Base-by-base conservation (phyloP, 1,284 basidiomycete species). In the Papiliotrema nemorosa region DNA sequence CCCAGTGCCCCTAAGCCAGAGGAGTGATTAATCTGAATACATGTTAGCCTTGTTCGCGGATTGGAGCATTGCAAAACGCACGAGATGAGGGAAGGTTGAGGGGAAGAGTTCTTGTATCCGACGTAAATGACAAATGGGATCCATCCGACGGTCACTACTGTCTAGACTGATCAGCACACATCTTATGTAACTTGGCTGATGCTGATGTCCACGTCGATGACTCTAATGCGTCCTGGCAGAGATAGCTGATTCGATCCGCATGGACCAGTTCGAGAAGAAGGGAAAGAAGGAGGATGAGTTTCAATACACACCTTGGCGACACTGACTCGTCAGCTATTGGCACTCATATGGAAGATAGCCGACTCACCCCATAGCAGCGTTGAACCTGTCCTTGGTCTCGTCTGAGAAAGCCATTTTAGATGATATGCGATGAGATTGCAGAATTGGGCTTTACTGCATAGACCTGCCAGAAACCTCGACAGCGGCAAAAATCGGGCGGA, bases 81-180 rank as follows among this genome's bases (percentile, higher is more conserved):
- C 90, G 91, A 92, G 77, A 93, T 92, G 63, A 93, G 78, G 38
- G 89, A 90, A n/a, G 90, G 90, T 66, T 90, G 89, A 31, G 90
- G 90, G 66, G 85, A 87, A 68, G 88, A 90, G 66, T 85, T 80
- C 49, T 85, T 87, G 78, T 88, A 93, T 29, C 91, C 91, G 66
- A 93, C 81, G 74, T 90, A 94, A 64, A 96, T 92, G 68, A 96
- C 88, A 68, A 91, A 78, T 34, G 91, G 91, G 67, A 96, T 88
- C 90, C 91, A 96, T 59, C 85, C 86, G 67, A 90, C 90, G 75
- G 93, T 90, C 53, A 93, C 73, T 63, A 89, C 80, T 55, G 87
- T 89, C 90, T 94, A 64, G 16, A 50, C 41, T 2, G 3, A 20
- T 46, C 44, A 37, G 35, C 46, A 6, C 41, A 9, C n/a, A n/a